These are phyloP conservation scores for Agroathelia rolfsii DNA, from an alignment of 1,284 basidiomycete genomes.

Conservation along the genomic window DNA sequence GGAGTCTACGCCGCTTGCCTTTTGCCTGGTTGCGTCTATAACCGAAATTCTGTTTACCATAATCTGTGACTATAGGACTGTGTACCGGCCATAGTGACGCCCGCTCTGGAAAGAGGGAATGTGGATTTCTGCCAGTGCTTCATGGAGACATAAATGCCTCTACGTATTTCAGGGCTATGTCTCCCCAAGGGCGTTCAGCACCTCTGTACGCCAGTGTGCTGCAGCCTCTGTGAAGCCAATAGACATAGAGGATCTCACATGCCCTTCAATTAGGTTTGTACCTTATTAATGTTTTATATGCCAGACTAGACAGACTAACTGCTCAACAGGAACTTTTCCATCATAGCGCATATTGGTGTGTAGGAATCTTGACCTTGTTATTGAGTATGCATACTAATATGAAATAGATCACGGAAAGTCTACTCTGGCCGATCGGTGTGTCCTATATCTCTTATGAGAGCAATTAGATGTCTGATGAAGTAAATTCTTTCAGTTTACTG, in stretches of 20 bases:
- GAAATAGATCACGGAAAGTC: slow-evolving; percentile 80
- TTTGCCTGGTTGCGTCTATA: too few species aligned
- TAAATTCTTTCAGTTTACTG: slow-evolving; percentile 37
- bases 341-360: slow-evolving; percentile 86
- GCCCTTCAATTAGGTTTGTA: slow-evolving; percentile 63
- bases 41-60: too few species aligned
- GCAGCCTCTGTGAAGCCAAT: slow-evolving; percentile 23
- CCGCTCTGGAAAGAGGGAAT: too few species aligned
- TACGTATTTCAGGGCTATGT: not conserved
- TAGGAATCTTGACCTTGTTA: slow-evolving; percentile 10
- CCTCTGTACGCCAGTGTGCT: slow-evolving; percentile 20
- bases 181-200: slow-evolving; percentile 19
- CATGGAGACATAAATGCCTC: too few species aligned
- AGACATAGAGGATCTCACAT: slow-evolving; percentile 62
- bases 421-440: slow-evolving; percentile 79
- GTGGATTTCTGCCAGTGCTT: too few species aligned
- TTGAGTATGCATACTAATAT: not conserved
- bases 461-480: slow-evolving; percentile 1
- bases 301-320: slow-evolving; percentile 2
- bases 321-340: slow-evolving; percentile 74
- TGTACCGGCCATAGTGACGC: too few species aligned
- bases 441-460: slow-evolving; percentile 9
- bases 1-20: too few species aligned
- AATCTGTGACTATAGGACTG: too few species aligned
- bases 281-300: not conserved